Evolutionary conservation across 2,329 filamentous ascomycete genomes (phyloP).

Genomic region (Paecilomyces sp.): DNA sequence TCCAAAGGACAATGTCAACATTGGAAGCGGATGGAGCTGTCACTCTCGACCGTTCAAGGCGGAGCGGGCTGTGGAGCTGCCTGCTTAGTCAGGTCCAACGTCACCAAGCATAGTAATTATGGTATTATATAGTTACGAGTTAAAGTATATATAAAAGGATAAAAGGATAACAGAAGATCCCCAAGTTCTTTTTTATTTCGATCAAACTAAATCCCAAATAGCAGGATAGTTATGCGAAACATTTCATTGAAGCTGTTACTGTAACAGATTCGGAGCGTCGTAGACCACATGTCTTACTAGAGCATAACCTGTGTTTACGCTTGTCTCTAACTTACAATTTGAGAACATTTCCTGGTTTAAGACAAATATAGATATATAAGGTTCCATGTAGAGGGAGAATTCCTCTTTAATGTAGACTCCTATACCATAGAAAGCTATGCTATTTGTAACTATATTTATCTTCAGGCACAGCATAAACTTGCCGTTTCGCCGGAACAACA

Average conservation of each 20-base stretch:
- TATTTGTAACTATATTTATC: background rate
- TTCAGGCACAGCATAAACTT: background rate
- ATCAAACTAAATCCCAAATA: no score
- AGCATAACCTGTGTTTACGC: background rate
- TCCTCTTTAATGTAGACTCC: no score
- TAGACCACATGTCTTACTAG: background rate
- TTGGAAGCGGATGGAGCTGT: background rate
- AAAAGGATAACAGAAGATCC: no score
- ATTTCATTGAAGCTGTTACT: background rate
- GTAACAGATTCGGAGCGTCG: background rate
- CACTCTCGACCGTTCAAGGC: background rate
- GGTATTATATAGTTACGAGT: background rate
- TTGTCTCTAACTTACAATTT: background rate
- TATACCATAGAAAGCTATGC: no score
- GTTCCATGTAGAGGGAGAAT: background rate
- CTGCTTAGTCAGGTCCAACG: constrained; percentile 7
- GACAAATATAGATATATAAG: background rate
- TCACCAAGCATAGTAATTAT: background rate
- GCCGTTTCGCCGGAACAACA: constrained; percentile 22
- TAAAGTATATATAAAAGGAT: no score
- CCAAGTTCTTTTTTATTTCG: no score
- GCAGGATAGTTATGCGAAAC: no score
- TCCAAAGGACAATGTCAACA: background rate
- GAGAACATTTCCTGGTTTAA: background rate
- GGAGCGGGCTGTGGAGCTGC: constrained; percentile 6